A percentile compares a stretch with the other conserved stretches of the same genome.
These are phyloP conservation scores for Magnaporthales sp. DNA, from an alignment of 2,329 filamentous ascomycete species.

Conservation along the genomic window DNA sequence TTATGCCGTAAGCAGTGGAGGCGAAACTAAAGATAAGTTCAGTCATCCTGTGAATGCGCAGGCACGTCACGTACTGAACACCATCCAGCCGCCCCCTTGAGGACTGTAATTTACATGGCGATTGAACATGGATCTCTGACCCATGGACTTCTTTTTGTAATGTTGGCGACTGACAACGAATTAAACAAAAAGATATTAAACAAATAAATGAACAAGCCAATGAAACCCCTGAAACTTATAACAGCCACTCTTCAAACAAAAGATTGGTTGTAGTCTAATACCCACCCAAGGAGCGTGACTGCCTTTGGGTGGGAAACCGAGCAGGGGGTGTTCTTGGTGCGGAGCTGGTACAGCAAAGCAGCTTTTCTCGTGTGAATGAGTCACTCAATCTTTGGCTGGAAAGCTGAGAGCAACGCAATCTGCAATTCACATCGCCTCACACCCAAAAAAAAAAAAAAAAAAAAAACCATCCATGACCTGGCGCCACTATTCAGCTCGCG, in stretches of 20 bases:
- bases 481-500: not conserved
- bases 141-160: not conserved
- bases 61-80: not conserved
- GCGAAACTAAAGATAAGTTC: not conserved
- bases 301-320: not conserved
- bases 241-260: not conserved
- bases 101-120: not conserved
- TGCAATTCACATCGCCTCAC: not conserved
- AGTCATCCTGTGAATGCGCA: not conserved
- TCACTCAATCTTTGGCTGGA: not conserved
- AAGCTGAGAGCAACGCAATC: not conserved
- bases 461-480: not conserved
- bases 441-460: no score
- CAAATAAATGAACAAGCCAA: not conserved
- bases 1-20: not conserved
- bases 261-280: not conserved
- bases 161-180: not conserved
- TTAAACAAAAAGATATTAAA: not conserved
- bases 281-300: not conserved
- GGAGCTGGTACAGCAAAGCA: not conserved
- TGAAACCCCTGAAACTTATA: not conserved
- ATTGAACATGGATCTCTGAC: not conserved
- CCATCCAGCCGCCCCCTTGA: not conserved
- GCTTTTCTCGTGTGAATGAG: not conserved
- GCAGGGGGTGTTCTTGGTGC: not conserved